A percentile compares a stretch with the other conserved stretches of the same genome.
Conservation (phyloP, 352 stramenopile species). For the Ophiocytium majus region DNA sequence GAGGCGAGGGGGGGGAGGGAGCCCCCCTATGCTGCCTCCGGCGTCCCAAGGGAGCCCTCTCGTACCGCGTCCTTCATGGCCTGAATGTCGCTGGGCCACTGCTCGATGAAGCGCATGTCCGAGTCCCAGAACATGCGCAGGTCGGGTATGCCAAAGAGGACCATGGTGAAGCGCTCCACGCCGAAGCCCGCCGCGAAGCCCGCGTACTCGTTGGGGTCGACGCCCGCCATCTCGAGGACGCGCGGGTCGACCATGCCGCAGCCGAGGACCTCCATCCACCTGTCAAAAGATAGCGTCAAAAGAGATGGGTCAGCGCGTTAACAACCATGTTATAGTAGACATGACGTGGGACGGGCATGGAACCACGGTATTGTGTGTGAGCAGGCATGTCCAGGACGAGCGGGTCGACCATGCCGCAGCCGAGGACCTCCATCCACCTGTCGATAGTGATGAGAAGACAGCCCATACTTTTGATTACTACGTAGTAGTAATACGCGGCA, state of each 20-base stretch:
- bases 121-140: constrained; percentile 49
- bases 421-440: constrained; percentile 50
- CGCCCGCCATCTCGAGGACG: constrained; percentile 46
- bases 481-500: no score
- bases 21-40: not conserved
- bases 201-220: constrained; percentile 46
- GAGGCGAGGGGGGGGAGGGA: not conserved
- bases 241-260: constrained; percentile 47
- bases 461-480: no score
- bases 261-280: constrained; percentile 49
- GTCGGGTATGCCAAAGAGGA: constrained; percentile 46
- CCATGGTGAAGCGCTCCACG: constrained; percentile 47
- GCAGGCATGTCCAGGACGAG: constrained; percentile 43
- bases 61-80: not conserved
- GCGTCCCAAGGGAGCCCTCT: not conserved
- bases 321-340: no score
- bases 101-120: constrained; percentile 46
- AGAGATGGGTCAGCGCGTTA: no score
- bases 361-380: no score
- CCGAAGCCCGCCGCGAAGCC: constrained; percentile 46
- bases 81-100: constrained; percentile 47
- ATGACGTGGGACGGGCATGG: no score
- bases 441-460: no score
- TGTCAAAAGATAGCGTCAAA: no score
- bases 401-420: constrained; percentile 47